phyloP scores from a whole-genome alignment of 768 basidiomycete genomes.

The Calocera viscosa region DNA sequence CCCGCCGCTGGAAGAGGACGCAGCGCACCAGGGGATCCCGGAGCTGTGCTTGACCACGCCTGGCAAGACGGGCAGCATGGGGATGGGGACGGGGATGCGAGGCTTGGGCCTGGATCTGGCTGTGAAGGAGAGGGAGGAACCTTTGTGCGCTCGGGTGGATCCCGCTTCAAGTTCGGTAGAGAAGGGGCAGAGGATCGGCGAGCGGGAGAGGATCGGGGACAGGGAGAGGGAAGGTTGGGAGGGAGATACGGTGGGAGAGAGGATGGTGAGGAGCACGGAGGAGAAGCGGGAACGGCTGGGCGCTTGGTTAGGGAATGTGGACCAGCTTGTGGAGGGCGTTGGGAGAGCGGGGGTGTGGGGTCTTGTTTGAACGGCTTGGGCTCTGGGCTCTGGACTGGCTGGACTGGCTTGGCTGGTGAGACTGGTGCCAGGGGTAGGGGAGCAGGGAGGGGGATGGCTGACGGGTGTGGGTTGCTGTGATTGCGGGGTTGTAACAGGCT shows the following conservation, averaged over 20 bases:
- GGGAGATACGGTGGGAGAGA: too few relatives aligned
- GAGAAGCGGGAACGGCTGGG: constrained; percentile 75
- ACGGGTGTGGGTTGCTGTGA: too few relatives aligned
- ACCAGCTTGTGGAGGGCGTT: constrained; percentile 78
- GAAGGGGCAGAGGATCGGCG: too few relatives aligned
- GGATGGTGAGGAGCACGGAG: constrained; percentile 37
- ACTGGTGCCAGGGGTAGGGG: too few relatives aligned
- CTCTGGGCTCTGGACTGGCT: too few relatives aligned
- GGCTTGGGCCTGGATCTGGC: neutral
- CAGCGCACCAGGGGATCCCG: neutral
- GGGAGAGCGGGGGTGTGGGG: constrained; percentile 83
- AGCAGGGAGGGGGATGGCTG: too few relatives aligned
- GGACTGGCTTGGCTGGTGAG: too few relatives aligned
- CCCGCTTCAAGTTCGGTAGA: too few relatives aligned
- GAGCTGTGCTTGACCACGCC: neutral
- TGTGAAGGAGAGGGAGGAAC: neutral
- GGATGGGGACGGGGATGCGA: neutral
- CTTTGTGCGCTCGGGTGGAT: neutral
- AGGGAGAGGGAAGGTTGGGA: neutral
- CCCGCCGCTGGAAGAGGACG: neutral
- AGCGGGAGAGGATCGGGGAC: neutral
- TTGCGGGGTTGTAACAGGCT: too few relatives aligned
- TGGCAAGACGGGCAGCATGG: neutral
- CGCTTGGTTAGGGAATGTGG: constrained; percentile 80
- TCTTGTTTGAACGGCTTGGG: constrained; percentile 32